These are phyloP conservation scores for Microcera coccophila DNA, from an alignment of 2,329 filamentous ascomycete genomes.

Conservation along the genomic window DNA sequence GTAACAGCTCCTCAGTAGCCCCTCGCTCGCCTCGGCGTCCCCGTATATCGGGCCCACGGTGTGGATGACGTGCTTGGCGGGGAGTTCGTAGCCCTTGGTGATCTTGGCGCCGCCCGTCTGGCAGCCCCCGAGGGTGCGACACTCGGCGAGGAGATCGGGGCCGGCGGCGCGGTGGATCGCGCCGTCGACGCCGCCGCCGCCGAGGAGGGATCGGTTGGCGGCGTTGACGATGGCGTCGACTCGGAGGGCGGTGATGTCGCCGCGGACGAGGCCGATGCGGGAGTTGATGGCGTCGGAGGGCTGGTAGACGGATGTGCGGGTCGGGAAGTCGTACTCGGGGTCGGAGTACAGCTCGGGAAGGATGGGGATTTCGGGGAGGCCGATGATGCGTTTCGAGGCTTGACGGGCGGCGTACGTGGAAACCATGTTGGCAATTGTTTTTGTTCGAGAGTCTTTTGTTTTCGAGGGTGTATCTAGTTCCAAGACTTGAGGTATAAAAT, in stretches of 20 bases:
- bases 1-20: conserved; percentile 63
- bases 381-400: conserved; percentile 30
- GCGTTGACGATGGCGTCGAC: conserved; percentile 91
- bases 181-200: conserved; percentile 87
- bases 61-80: conserved; percentile 78
- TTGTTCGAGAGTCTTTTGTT: too few species aligned
- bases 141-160: conserved; percentile 63
- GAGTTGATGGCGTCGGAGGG: conserved; percentile 60
- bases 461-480: too few species aligned
- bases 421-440: too few species aligned
- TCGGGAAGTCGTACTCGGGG: conserved; percentile 19
- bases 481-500: too few species aligned
- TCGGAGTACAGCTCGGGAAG: conserved; percentile 59
- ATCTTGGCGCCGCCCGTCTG: conserved; percentile 76
- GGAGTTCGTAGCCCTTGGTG: conserved; percentile 71
- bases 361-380: conserved; percentile 56
- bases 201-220: conserved; percentile 72
- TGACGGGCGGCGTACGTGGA: conserved; percentile 25
- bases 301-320: conserved; percentile 20
- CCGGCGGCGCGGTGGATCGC: conserved; percentile 86
- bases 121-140: conserved; percentile 67
- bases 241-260: conserved; percentile 76
- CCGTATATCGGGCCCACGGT: conserved; percentile 81
- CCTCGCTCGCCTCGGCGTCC: conserved; percentile 37
- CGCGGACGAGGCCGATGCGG: conserved; percentile 64